Evolutionary conservation across 257 asterid genomes (phyloP).

Genomic region (Fraxinus pennsylvanica): DNA sequence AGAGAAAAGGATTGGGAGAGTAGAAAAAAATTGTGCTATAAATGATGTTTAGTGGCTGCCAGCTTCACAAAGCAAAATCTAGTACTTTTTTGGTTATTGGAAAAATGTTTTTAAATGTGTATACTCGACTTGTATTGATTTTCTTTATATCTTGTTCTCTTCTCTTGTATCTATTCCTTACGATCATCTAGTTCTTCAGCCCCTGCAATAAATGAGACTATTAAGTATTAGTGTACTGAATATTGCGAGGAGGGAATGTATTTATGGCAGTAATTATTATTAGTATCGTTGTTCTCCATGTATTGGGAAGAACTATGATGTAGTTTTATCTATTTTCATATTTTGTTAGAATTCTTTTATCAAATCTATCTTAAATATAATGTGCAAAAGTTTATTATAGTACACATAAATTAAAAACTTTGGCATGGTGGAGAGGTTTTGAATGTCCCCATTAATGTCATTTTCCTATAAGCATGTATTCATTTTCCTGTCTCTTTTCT

Average conservation of each 20-base stretch:
- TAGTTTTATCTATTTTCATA: neutral
- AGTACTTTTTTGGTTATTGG: neutral
- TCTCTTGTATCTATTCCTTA: neutral
- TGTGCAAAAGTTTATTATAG: neutral
- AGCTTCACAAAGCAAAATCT: neutral
- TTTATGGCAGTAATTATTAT: neutral
- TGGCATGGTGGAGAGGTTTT: neutral
- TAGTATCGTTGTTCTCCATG: neutral
- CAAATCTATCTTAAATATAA: neutral
- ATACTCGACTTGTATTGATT: neutral
- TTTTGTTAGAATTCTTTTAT: neutral
- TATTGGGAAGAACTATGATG: neutral
- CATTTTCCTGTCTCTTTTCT: neutral
- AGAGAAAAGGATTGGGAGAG: neutral
- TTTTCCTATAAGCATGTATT: neutral
- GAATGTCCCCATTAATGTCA: neutral
- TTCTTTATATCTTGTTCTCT: neutral
- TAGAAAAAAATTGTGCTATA: neutral
- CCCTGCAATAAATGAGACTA: neutral
- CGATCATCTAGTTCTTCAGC: neutral
- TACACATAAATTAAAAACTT: neutral
- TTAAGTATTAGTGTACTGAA: neutral
- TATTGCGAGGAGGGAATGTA: neutral
- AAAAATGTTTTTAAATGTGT: neutral
- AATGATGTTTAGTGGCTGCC: neutral